Base-by-base conservation (phyloP, 2,329 filamentous ascomycete genomes). In the Epicoccum sorghinum region DNA sequence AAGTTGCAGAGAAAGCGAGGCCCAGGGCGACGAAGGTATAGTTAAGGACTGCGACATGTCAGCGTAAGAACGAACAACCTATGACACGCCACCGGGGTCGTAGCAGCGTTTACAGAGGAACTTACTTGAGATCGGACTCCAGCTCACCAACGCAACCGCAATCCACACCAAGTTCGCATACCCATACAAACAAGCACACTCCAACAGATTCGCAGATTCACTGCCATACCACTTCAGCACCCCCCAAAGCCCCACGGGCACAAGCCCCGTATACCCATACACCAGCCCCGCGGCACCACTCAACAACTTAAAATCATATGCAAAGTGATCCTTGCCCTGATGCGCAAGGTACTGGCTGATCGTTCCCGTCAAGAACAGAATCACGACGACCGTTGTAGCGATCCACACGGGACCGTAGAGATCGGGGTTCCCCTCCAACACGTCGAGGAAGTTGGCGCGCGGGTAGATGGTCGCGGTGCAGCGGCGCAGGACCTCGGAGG, bases 341-440 rank as follows among this genome's bases (percentile, higher is more conserved):
- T 83, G 83, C 24, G 89, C 86, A 44, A 97, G 79, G 75, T 96
- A 98, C 76, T 95, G 89, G 71, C 89, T 96, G 61, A 99, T 96
- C 0, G 95, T 98, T 10, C 95, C 95, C 1, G 93, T 95, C 39
- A 99, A 75, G 77, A 99, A 99, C 29, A 99, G 79, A 56, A 99
- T 98, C 60, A 99, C 84, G 10, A 99, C 89, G 8, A 99, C 95
- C 0, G 95, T 98, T 0, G 95, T 98, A 8, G 95, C 95, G 78
- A 99, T 98, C 95, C 95, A 99, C 72, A 98, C 92, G 1, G 95
- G 95, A 1, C 93, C 93, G 80, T 99, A 99, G 30, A 99, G 80
- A 71, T 99, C 95, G 1, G 95, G 91, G 74, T 98, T 98, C 18
- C 95, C 95, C 73, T 99, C 95, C 25, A 99, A 84, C 32, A 98